Evolutionary conservation across 169 alveolate species (phyloP).

Genomic region (Plasmodium reichenowi): DNA sequence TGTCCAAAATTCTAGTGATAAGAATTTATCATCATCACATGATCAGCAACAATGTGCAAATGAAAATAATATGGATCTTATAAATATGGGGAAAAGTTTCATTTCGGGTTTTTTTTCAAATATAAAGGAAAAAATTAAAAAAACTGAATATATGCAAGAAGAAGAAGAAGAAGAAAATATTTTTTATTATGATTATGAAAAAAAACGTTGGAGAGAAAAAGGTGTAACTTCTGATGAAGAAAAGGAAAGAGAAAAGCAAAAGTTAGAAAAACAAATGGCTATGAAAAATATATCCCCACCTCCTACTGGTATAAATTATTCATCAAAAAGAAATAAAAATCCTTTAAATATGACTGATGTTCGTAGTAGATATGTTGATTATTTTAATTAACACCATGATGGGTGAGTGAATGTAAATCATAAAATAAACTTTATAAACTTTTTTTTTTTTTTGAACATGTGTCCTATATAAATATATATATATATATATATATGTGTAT

Average conservation of each 20-base stretch:
- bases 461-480: too few species aligned
- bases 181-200: conserved; percentile 74
- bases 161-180: conserved; percentile 75
- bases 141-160: not conserved
- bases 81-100: conserved; percentile 57
- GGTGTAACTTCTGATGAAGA: conserved; percentile 77
- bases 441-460: too few species aligned
- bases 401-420: not conserved
- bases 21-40: not conserved
- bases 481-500: too few species aligned
- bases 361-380: conserved; percentile 68
- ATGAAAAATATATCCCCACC: conserved; percentile 68
- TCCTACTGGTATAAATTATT: not conserved
- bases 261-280: conserved; percentile 47
- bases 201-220: conserved; percentile 74
- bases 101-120: conserved; percentile 63
- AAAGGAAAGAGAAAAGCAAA: conserved; percentile 52
- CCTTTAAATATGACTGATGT: conserved; percentile 56
- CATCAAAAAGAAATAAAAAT: conserved; percentile 7
- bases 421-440: too few species aligned
- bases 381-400: conserved; percentile 35
- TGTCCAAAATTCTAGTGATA: too few species aligned
- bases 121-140: conserved; percentile 61
- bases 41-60: not conserved
- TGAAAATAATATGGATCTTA: conserved; percentile 49